These are phyloP conservation scores for Allium fistulosum DNA, from an alignment of 106 monocot species.

Conservation along the genomic window DNA sequence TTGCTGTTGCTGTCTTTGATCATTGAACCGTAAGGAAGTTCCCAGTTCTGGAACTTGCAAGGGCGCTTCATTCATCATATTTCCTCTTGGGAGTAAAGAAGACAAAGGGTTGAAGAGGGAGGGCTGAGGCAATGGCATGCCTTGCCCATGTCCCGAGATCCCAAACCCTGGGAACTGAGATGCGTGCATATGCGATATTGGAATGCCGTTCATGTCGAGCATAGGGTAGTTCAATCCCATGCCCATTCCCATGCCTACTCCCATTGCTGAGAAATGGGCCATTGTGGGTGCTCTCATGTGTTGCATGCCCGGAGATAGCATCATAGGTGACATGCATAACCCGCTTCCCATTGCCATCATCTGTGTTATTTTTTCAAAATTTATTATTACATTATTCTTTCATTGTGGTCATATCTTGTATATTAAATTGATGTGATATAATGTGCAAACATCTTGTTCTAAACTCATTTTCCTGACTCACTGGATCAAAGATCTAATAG, in stretches of 20 bases:
- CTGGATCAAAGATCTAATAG: no score
- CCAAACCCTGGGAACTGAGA: slow-evolving; percentile 28
- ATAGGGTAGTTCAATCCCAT: slow-evolving; percentile 47
- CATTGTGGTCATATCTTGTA: no score
- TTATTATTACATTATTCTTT: background rate
- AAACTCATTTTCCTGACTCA: no score
- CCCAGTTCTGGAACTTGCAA: slow-evolving; percentile 1
- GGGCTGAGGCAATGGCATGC: background rate
- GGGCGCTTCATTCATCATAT: background rate
- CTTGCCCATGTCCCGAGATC: slow-evolving; percentile 8
- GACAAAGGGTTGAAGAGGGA: slow-evolving; percentile 6
- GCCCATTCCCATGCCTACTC: slow-evolving; percentile 45
- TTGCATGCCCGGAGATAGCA: slow-evolving; percentile 69
- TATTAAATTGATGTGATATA: no score
- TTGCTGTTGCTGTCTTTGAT: slow-evolving; percentile 2
- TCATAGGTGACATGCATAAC: slow-evolving; percentile 65
- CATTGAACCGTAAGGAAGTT: background rate
- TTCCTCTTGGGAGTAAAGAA: background rate
- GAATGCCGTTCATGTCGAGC: slow-evolving; percentile 35
- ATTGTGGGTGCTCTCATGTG: slow-evolving; percentile 37
- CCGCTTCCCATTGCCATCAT: slow-evolving; percentile 86
- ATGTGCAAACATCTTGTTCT: no score
- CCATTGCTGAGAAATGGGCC: slow-evolving; percentile 47
- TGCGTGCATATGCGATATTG: slow-evolving; percentile 19
- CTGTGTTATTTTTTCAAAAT: slow-evolving; percentile 14